Evolutionary conservation across 441 rosid species (phyloP).

Genomic region (Bocquillonia castaneifolia): DNA sequence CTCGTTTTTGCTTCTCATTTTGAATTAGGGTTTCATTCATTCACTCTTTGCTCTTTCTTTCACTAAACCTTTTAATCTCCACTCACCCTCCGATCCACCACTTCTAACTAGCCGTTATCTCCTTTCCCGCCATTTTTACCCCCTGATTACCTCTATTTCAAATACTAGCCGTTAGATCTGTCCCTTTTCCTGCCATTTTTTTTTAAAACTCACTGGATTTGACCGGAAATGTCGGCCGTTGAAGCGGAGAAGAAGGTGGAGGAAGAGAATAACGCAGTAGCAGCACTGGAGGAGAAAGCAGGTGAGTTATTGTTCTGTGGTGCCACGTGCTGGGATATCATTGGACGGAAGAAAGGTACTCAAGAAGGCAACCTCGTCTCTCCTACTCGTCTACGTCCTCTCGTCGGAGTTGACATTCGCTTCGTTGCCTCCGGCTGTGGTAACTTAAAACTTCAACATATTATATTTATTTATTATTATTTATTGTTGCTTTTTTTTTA

Average conservation of each 20-base stretch:
- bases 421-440: slow-evolving; percentile 84
- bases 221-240: slow-evolving; percentile 52
- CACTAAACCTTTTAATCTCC: slow-evolving; percentile 26
- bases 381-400: slow-evolving; percentile 89
- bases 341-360: slow-evolving; percentile 61
- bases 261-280: slow-evolving; percentile 49
- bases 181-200: slow-evolving; percentile 3
- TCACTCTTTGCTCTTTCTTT: neutral
- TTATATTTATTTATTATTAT: neutral
- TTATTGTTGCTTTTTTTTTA: neutral
- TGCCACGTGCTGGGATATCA: slow-evolving; percentile 65
- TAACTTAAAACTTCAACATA: slow-evolving; percentile 29
- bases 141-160: slow-evolving; percentile 24
- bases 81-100: slow-evolving; percentile 19
- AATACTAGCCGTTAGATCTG: slow-evolving; percentile 53
- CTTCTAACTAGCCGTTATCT: slow-evolving; percentile 47
- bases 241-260: slow-evolving; percentile 46
- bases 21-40: slow-evolving; percentile 42
- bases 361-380: slow-evolving; percentile 76
- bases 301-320: slow-evolving; percentile 96
- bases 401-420: slow-evolving; percentile 65
- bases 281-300: slow-evolving; percentile 42
- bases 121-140: slow-evolving; percentile 62
- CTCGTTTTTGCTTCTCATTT: slow-evolving; percentile 20
- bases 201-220: slow-evolving; percentile 28